phyloP scores from a whole-genome alignment of 2,329 filamentous ascomycete genomes.

The Cercospora nicotianae region DNA sequence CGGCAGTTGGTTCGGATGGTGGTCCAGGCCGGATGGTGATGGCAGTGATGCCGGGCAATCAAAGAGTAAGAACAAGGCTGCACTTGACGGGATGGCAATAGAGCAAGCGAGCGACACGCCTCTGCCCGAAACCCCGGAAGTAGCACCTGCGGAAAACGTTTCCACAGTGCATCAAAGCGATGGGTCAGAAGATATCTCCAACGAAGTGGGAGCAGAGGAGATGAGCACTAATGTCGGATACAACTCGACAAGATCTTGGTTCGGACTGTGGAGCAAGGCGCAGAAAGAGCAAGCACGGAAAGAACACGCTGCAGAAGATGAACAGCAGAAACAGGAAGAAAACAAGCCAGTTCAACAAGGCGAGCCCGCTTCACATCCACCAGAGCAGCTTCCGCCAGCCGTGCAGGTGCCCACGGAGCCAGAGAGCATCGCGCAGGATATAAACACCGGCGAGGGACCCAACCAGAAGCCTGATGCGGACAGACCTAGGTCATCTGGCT shows the following conservation, averaged over 20 bases:
- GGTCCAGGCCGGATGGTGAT: conserved; percentile 53
- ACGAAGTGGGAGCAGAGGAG: conserved; percentile 25
- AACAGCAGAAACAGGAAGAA: conserved; percentile 25
- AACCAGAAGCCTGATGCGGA: conserved; percentile 21
- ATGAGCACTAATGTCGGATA: conserved; percentile 25
- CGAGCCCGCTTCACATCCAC: conserved; percentile 15
- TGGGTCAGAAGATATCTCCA: conserved; percentile 8
- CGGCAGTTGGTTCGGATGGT: conserved; percentile 50
- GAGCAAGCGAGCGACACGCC: conserved; percentile 46
- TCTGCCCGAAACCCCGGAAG: conserved; percentile 40
- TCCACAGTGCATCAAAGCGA: conserved; percentile 1
- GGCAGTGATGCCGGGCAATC: conserved; percentile 39
- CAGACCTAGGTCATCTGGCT: conserved; percentile 58
- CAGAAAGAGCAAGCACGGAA: conserved; percentile 50
- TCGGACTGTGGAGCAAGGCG: conserved; percentile 51
- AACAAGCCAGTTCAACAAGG: neutral
- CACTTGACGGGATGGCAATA: conserved; percentile 30
- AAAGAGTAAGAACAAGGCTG: conserved; percentile 32
- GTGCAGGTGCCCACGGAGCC: conserved; percentile 17
- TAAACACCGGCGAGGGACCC: conserved; percentile 4
- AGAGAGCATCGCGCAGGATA: conserved; percentile 10
- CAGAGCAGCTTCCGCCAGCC: conserved; percentile 18
- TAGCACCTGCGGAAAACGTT: conserved; percentile 13
- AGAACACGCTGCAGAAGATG: conserved; percentile 33
- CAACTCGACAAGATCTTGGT: conserved; percentile 45